Evolutionary conservation across 176 grass and related monocot species (phyloP), one percentile per base, ranked within the genome.

Genomic region (Paspalum notatum): DNA sequence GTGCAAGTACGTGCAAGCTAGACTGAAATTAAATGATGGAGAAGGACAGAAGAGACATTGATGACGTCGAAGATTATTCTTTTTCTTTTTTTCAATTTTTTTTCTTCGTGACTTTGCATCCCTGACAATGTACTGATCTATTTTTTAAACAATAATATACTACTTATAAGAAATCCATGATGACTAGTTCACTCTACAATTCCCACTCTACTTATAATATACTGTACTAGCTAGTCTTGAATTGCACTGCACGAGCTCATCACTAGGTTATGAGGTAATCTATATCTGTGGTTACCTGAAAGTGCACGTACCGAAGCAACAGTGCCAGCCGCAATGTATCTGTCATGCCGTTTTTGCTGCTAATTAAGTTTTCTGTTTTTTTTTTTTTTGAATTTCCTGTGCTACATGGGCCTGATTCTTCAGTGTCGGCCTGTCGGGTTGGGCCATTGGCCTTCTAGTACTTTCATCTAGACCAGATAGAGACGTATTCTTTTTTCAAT

Each of bases 61-160:
- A 75, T 58, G 52, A 41, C 18, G 17, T n/a, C 5, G 21, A 76
- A 7, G 21, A n/a, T 47, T 49, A 11, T 78, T 76, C 16, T 72
- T 77, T 54, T 49, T 20, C 0, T 1, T 42, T 7, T 5, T 6
- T 16, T 61, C 25, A 13, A 1, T 64, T 7, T 1, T 17, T 55
- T 56, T 6, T 17, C 61, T 15, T 43, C 20, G 9, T 9, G 44
- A 50, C 48, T 9, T 68, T 60, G 66, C 42, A 21, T 66, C 38
- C 80, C 66, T 88, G 50, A 83, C 80, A 16, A n/a, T 72, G 74
- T 58, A 32, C 66, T 62, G 73, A 44, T 87, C 24, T 77, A 65
- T 78, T 83, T 26, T 83, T 83, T 49, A 62, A 62, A 11, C 24
- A 57, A 65, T n/a, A 7, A 65, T 27, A 7, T 27, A 62, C 14